phyloP scores from a whole-genome alignment of 2,329 filamentous ascomycete species.

The Aspergillus hortae region DNA sequence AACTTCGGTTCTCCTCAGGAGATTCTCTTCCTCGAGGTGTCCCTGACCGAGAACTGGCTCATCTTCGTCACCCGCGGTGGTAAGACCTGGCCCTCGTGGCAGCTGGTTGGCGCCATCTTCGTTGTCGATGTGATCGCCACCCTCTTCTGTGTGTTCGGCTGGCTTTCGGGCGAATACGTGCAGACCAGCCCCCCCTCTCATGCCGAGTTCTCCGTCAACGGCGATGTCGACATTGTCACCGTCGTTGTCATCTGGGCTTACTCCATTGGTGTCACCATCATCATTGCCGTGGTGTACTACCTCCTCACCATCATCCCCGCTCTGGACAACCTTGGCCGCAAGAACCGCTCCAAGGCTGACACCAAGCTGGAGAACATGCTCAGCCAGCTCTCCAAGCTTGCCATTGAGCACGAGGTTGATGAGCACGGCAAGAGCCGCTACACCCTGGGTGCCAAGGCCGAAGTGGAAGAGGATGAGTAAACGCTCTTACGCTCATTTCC shows the following conservation, averaged over 20 bases:
- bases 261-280: conserved; percentile 52
- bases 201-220: conserved; percentile 40
- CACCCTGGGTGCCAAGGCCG: conserved; percentile 40
- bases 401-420: conserved; percentile 49
- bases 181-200: conserved; percentile 25
- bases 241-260: conserved; percentile 52
- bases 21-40: conserved; percentile 85
- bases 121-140: conserved; percentile 69
- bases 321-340: conserved; percentile 51
- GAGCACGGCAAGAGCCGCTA: conserved; percentile 44
- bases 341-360: conserved; percentile 49
- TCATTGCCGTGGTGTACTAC: conserved; percentile 52
- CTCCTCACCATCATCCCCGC: conserved; percentile 44
- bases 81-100: conserved; percentile 71
- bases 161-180: conserved; percentile 56
- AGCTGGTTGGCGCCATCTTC: conserved; percentile 67
- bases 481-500: conserved; percentile 21
- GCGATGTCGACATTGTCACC: conserved; percentile 56
- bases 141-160: conserved; percentile 72
- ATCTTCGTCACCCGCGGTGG: conserved; percentile 93
- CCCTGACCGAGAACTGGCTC: conserved; percentile 91
- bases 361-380: conserved; percentile 55
- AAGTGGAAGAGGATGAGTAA: conserved; percentile 45
- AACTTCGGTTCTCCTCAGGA: conserved; percentile 72
- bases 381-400: conserved; percentile 50